Base-by-base conservation (phyloP, 179 eudicot genomes). In the Camellia oleifera region DNA sequence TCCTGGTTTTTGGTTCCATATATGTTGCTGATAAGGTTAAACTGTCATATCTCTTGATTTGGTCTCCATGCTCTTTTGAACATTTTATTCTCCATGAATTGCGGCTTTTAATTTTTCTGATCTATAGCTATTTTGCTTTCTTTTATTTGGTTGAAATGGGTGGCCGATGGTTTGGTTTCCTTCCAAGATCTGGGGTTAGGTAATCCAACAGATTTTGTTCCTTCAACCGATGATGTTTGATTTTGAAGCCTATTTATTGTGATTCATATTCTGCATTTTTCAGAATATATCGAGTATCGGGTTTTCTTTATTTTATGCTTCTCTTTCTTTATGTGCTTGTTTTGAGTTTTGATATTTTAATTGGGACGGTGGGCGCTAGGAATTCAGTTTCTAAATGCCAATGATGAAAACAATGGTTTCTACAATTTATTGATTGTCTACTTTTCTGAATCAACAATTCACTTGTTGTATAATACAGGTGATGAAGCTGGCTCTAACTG, bases 151-250 rank as follows among this genome's bases (percentile, higher is more conserved):
- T 32, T 48, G 45, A 53, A 77, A 53, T 18, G 64, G 56, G 5
- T 56, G 40, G 40, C 40, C 40, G 18, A 66, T 26, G 57, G 26
- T 54, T 26, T 54, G n/a, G 76, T 23, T 72, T 56, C 18, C 64
- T 53, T 32, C 73, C 74, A 66, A 32, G 75, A 44, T 78, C 23
- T 20, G 14, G 44, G 44, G 26, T 78, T 56, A n/a, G n/a, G 20
- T 3, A 5, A 3, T 42, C 32, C 66, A 42, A 45, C 32, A 58
- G 53, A 54, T 58, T 73, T 17, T 14, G 52, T 52, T 72, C 23
- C 60, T 52, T 72, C 54, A 72, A 20, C 57, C 18, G 3, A 50
- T 52, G 60, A 20, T 71, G 60, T 10, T n/a, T 70, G 56, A 46
- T 17, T 17, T 70, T 70, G 13, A 48, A 15, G 74, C 23, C 57